A percentile compares a stretch with the other conserved stretches of the same genome.
Evolutionary conservation across 1,139 yeast genomes (phyloP).

Genomic region (Protomyces inouyei): DNA sequence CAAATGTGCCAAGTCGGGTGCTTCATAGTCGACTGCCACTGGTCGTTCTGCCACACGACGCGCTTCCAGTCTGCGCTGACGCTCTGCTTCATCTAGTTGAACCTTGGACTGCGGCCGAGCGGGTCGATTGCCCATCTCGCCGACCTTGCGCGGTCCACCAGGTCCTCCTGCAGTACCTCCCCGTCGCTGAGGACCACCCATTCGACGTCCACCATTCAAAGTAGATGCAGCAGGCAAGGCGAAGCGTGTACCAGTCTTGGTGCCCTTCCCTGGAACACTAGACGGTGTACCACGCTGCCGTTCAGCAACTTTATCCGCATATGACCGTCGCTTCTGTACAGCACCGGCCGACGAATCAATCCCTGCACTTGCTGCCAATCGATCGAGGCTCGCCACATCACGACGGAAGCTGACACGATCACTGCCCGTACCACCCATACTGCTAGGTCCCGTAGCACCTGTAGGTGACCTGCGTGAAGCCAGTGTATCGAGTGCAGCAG

Average conservation of each 20-base stretch:
- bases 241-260: background rate
- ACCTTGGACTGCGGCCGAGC: background rate
- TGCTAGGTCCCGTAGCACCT: background rate
- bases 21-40: background rate
- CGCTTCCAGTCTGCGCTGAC: conserved; percentile 6
- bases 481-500: background rate
- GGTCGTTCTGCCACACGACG: conserved; percentile 4
- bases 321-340: conserved; percentile 8
- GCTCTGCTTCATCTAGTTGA: background rate
- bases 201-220: background rate
- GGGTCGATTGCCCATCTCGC: background rate
- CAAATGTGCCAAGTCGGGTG: background rate
- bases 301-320: background rate
- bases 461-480: background rate
- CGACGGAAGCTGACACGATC: conserved; percentile 2
- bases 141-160: background rate
- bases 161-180: background rate
- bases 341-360: conserved; percentile 1
- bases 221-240: background rate
- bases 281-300: background rate
- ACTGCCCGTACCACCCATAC: background rate
- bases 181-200: background rate
- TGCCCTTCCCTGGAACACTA: background rate
- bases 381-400: conserved; percentile 8
- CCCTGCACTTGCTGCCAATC: conserved; percentile 14